Conservation (phyloP, 371 early-diverging fungal species). For the Mortierella sp. region DNA sequence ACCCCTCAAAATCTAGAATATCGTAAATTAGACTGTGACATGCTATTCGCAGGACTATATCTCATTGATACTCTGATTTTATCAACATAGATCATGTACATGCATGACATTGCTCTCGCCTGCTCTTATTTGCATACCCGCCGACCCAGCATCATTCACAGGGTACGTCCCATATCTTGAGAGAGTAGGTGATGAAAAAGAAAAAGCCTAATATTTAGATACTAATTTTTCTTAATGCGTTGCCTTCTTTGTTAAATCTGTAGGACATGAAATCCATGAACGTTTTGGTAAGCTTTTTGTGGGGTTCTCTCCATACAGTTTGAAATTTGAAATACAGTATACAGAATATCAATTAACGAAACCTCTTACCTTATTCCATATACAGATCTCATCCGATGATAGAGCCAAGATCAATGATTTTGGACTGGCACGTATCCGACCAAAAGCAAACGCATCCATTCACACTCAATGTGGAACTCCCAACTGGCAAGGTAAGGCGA, state of each 20-base stretch:
- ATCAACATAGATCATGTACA: conserved; percentile 69
- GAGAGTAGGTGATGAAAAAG: not conserved
- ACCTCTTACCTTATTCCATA: not conserved
- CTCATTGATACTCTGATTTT: not conserved
- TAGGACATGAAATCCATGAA: conserved; percentile 92
- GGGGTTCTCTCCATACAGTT: no score
- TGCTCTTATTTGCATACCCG: conserved; percentile 60
- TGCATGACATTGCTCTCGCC: conserved; percentile 84
- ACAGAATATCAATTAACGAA: not conserved
- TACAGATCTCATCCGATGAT: conserved; percentile 70
- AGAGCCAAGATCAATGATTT: conserved; percentile 87
- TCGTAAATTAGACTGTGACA: not conserved
- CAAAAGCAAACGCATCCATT: conserved; percentile 72
- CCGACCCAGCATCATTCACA: conserved; percentile 71
- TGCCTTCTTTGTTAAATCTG: not conserved
- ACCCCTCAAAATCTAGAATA: not conserved
- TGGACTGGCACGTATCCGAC: conserved; percentile 82
- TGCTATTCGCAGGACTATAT: not conserved
- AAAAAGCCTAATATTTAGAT: not conserved
- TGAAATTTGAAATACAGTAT: no score
- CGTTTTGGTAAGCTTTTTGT: conserved; percentile 64
- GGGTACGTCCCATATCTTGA: conserved; percentile 26
- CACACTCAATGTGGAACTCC: conserved; percentile 84
- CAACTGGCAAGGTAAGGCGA: conserved; percentile 73
- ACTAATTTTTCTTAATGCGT: not conserved